A percentile compares a stretch with the other conserved stretches of the same genome.
These are phyloP conservation scores for Rhizophora apiculata DNA, from an alignment of 345 rosid species.

Conservation along the genomic window DNA sequence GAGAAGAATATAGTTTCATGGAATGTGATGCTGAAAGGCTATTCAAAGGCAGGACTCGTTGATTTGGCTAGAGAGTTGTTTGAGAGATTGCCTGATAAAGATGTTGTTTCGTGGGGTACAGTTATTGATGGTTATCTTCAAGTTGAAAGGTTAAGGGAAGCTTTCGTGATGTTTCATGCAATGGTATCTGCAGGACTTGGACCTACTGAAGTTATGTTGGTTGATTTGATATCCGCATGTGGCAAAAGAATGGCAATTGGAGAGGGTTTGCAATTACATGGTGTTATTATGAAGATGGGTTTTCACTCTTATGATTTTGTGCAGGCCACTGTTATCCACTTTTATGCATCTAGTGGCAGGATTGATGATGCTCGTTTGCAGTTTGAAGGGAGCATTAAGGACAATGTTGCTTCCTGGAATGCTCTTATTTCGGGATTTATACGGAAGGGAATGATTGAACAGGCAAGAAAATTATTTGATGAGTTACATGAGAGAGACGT, in stretches of 20 bases:
- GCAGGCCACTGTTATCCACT: conserved; percentile 68
- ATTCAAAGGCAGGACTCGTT: conserved; percentile 63
- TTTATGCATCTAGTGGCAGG: conserved; percentile 55
- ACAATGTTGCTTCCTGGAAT: conserved; percentile 60
- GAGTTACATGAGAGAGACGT: conserved; percentile 67
- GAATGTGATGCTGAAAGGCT: conserved; percentile 91
- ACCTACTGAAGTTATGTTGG: conserved; percentile 65
- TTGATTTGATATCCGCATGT: conserved; percentile 72
- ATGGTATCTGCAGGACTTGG: conserved; percentile 49
- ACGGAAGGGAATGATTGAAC: conserved; percentile 54
- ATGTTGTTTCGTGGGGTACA: conserved; percentile 80
- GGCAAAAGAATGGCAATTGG: conserved; percentile 33
- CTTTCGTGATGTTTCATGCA: conserved; percentile 44
- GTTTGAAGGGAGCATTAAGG: conserved; percentile 47
- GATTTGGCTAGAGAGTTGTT: conserved; percentile 56
- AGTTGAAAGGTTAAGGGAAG: conserved; percentile 49
- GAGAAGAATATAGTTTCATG: conserved; percentile 63
- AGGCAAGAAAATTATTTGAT: conserved; percentile 52
- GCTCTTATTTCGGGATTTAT: conserved; percentile 63
- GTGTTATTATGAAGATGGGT: conserved; percentile 49
- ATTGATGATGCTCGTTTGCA: conserved; percentile 55
- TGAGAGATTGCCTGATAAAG: conserved; percentile 50
- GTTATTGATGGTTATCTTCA: conserved; percentile 58
- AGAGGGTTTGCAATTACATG: conserved; percentile 64
- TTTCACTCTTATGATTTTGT: conserved; percentile 57